Conservation (phyloP, 2,329 filamentous ascomycete genomes). For the Pseudogymnoascus sp. region DNA sequence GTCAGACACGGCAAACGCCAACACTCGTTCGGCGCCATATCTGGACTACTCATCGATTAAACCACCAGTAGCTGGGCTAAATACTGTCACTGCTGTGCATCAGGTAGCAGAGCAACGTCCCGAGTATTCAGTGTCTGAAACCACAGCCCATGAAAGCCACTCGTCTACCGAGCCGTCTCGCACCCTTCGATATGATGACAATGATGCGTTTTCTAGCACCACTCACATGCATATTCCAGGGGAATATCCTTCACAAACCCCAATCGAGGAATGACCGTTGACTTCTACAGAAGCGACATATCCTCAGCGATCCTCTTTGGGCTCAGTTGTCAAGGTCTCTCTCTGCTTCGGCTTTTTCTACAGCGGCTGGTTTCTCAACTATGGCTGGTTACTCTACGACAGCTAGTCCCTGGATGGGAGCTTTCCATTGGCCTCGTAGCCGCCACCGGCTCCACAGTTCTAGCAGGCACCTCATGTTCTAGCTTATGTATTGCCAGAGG, state of each 20-base stretch:
- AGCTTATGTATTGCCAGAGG: neutral
- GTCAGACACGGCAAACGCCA: neutral
- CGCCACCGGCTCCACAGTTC: neutral
- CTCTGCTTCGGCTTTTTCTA: neutral
- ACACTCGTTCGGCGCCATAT: neutral
- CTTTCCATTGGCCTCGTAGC: neutral
- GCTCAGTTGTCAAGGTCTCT: neutral
- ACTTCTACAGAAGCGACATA: neutral
- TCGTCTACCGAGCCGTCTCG: neutral
- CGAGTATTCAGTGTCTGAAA: neutral
- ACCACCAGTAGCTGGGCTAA: neutral
- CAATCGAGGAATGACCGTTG: neutral
- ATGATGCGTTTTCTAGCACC: neutral
- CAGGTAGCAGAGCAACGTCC: neutral
- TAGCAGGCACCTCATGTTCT: neutral
- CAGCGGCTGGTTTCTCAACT: neutral
- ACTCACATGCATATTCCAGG: constrained; percentile 4
- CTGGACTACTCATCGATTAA: neutral
- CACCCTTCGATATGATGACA: neutral
- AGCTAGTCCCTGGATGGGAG: neutral
- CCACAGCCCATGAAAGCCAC: neutral
- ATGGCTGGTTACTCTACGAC: neutral
- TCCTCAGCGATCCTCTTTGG: neutral
- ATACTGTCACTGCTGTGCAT: neutral
- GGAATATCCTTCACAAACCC: constrained; percentile 1